Evolutionary conservation across 2,329 filamentous ascomycete genomes (phyloP), one percentile per base, ranked within the genome.

Genomic region (Aspergillus neotritici): DNA sequence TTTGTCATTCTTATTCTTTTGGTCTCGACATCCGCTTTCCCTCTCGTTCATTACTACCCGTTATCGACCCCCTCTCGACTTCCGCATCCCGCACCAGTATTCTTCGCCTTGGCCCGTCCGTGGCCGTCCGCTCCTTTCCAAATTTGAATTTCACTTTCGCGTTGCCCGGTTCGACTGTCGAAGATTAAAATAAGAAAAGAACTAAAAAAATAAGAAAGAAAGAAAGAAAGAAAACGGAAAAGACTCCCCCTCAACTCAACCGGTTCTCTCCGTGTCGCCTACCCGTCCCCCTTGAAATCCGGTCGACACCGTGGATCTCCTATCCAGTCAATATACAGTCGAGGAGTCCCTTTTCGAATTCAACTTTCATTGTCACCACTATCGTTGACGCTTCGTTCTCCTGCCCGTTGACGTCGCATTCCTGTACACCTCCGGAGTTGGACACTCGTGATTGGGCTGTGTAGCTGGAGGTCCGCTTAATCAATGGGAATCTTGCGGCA

Each of bases 91-190:
- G 46, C 37, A 15, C 17, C 37, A 28, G 21, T 25, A 32, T 35
- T 25, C 37, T 44, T 35, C 45, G 41, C 37, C 43, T 25, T 55
- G 60, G 59, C 54, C 60, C 52, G 40, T 44, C 59, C 50, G 60
- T 64, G 62, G 62, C 61, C 63, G 63, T 66, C 63, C 63, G 60
- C 57, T 66, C 63, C 56, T 66, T 66, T 25, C 63, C 39, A 43
- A 44, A 39, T 44, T 40, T 36, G 38, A 35, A 41, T 31, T 40
- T 37, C 31, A 40, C 40, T 34, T 35, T 38, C 28, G n/a, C 31
- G 28, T 36, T 39, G 45, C 40, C 37, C 37, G 40, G 45, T 34
- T 38, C 41, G 41, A 43, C 44, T 36, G 29, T 37, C 40, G 16
- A 42, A 47, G 33, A 4, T 41, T 40, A 6, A 25, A 9, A 8